These are phyloP conservation scores for Pythium guiyangense DNA, from an alignment of 352 stramenopile genomes.

Conservation along the genomic window DNA sequence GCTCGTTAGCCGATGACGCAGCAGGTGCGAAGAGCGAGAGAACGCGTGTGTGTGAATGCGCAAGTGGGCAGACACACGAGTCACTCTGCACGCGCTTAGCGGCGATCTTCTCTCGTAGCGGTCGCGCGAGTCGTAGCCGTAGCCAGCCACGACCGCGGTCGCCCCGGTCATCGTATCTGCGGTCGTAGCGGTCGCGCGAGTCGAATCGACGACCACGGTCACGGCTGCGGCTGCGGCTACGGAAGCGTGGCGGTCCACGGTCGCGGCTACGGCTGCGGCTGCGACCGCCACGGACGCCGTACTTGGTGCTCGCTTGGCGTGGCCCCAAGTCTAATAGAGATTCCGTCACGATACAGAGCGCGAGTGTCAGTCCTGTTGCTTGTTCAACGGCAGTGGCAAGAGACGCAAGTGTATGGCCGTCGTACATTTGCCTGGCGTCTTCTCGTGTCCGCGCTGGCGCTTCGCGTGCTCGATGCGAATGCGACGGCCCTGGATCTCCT, in stretches of 20 bases:
- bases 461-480: slow-evolving; percentile 81
- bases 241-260: slow-evolving; percentile 18
- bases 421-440: slow-evolving; percentile 82
- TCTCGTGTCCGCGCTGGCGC: slow-evolving; percentile 72
- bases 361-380: not conserved
- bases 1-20: not conserved
- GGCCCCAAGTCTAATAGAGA: slow-evolving; percentile 62
- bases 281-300: slow-evolving; percentile 30
- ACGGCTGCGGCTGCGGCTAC: slow-evolving; percentile 37
- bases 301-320: slow-evolving; percentile 68
- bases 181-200: slow-evolving; percentile 36
- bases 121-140: slow-evolving; percentile 43
- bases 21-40: not conserved
- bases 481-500: slow-evolving; percentile 66
- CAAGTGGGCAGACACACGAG: not conserved
- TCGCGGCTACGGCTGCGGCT: slow-evolving; percentile 33
- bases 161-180: slow-evolving; percentile 36
- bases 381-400: too few relatives aligned
- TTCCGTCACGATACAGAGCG: not conserved
- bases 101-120: slow-evolving; percentile 36
- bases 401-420: not conserved
- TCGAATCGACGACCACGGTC: slow-evolving; percentile 41
- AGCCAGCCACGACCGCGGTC: slow-evolving; percentile 36
- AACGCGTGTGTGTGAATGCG: not conserved
- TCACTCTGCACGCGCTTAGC: slow-evolving; percentile 10